Base-by-base conservation (phyloP, 2,329 filamentous ascomycete genomes). In the Cladosporium sp. region DNA sequence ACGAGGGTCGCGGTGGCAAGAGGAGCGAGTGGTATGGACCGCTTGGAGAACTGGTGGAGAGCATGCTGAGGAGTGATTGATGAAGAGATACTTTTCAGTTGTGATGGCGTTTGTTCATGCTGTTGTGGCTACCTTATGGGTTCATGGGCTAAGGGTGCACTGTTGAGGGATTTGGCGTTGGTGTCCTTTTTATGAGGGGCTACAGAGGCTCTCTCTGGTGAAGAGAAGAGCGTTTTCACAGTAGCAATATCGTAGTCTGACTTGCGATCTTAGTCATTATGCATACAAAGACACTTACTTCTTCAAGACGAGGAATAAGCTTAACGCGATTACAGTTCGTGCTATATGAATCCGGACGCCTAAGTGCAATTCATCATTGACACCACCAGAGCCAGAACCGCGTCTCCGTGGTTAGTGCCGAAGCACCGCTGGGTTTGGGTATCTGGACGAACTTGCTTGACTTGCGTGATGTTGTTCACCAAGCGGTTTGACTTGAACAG, bases 11-110 rank as follows among this genome's bases (percentile, higher is more conserved):
- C 80, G 75, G 76, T 4, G 75, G 72, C 64, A 77, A 74, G 73
- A 75, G 74, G 69, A 73, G 73, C n/a, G 95, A 99, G 79, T 99
- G 94, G 82, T 99, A 94, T 90, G 95, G 95, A 1, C 95, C 95
- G 14, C 79, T 99, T 66, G 94, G 94, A 12, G 95, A 99, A 79
- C 82, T 99, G 71, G 95, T 99, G 60, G 95, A 99, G 78, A 98
- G 92, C 78, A 99, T 99, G 93, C 80, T 98, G 81, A 90, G 90
- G 80, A 97, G 93, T 76, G 95, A 98, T 78, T 96, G 74, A 84
- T 66, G 47, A 12, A 52, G 24, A 8, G 30, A 1, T 30, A 11
- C 11, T 30, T 52, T 52, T 57, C 30, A 21, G n/a, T 1, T 30
- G 52, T 8, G 24, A 26, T 30, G 26, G 41, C 41, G 49, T 54